Evolutionary conservation across 805 yeast genomes (phyloP), one percentile per base, ranked within the genome.

Genomic region (Saturnispora ahearnii): DNA sequence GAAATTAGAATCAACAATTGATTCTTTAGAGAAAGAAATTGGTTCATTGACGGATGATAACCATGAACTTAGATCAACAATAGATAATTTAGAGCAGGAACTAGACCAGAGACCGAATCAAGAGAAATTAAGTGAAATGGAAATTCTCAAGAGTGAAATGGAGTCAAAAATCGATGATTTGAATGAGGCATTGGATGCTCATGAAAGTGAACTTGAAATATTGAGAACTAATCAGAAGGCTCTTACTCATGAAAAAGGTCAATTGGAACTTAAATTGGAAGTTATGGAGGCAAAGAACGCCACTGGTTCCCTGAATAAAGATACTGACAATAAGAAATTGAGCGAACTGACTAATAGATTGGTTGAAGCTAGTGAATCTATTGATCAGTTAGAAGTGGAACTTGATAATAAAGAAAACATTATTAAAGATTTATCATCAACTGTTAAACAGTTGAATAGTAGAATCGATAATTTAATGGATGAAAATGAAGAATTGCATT

Each of bases 91-190:
- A 49, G 46, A 37, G 11, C 37, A 15, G 5, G 34, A 48, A 10
- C 31, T 61, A 22, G 56, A 58, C 4, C 63, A 65, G n/a, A 50
- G 58, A 9, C 15, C 41, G 6, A 48, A 45, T n/a, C 18, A 33
- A 13, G 30, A 34, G 11, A 53, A 52, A 13, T 18, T 26, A 8
- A 9, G 34, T 29, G 68, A 66, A 47, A 64, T 64, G 43, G 63
- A 57, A 6, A 51, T 49, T 2, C 50, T 59, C 8, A 64, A 64
- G 40, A 59, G 58, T 5, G 62, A 64, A 1, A 53, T 61, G 28
- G 31, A 47, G 26, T 5, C 31, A 4, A 36, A 26, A 1, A 65
- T 65, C 15, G 58, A 59, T 3, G 49, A 52, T 13, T 32, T 54
- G 30, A 51, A 50, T n/a, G 34, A 52, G 21, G 50, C 49, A 22